Conservation (phyloP, 78 protist species). For the Isochrysis galbana region DNA sequence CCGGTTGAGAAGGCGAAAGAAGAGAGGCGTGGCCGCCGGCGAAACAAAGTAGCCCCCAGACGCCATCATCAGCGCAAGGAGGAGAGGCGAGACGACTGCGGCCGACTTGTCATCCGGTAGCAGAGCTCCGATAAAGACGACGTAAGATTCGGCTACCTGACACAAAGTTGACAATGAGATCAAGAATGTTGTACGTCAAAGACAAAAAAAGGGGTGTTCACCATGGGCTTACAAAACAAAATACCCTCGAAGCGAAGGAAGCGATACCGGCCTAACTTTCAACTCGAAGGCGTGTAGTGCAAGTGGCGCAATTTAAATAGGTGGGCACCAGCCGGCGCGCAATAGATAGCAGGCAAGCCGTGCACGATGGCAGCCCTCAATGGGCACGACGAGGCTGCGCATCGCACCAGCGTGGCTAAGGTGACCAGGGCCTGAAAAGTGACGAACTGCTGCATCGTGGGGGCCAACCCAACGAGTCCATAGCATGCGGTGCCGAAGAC, state of each 20-base stretch:
- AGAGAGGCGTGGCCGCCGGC: neutral
- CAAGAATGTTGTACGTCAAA: too few relatives aligned
- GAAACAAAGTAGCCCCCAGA: neutral
- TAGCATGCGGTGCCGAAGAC: neutral
- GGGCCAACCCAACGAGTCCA: neutral
- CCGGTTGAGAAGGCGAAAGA: neutral
- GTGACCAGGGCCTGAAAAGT: neutral
- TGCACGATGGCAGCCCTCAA: too few relatives aligned
- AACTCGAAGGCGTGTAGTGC: too few relatives aligned
- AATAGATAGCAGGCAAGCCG: too few relatives aligned
- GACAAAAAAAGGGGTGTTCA: too few relatives aligned
- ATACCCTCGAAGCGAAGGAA: too few relatives aligned
- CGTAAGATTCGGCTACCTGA: neutral
- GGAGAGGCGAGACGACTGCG: neutral
- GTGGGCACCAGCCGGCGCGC: too few relatives aligned
- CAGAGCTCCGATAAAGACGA: neutral
- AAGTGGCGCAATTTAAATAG: too few relatives aligned
- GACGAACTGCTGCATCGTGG: neutral
- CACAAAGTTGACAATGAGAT: too few relatives aligned
- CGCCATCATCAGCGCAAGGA: neutral
- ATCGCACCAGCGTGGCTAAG: neutral
- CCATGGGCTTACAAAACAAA: too few relatives aligned
- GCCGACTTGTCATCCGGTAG: neutral
- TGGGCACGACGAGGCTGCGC: too few relatives aligned
- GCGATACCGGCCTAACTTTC: too few relatives aligned